Evolutionary conservation across 345 rosid species (phyloP).

Genomic region (Streptanthus diversifolius): DNA sequence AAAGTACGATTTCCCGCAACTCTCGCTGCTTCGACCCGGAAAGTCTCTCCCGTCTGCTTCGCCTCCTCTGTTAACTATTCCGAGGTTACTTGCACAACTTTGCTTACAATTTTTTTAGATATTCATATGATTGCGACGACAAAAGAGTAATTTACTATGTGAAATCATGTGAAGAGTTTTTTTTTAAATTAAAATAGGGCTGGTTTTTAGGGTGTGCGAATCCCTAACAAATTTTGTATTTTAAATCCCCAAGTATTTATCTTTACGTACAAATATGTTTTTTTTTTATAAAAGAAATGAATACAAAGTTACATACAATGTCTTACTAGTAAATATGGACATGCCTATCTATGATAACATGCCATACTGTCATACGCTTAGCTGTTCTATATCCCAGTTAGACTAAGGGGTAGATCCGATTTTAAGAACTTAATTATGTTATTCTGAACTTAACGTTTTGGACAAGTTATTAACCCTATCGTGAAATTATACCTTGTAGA

Average conservation of each 20-base stretch:
- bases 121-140: not conserved
- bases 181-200: not conserved
- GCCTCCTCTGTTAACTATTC: constrained; percentile 29
- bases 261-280: not conserved
- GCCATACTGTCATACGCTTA: not conserved
- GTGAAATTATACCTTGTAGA: not conserved
- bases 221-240: not conserved
- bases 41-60: constrained; percentile 29
- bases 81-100: constrained; percentile 17
- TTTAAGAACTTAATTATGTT: not conserved
- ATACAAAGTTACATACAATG: not conserved
- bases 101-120: not conserved
- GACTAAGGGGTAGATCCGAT: not conserved
- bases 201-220: not conserved
- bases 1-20: constrained; percentile 6
- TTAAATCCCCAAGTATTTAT: not conserved
- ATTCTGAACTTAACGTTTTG: constrained; percentile 5
- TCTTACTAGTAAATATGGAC: not conserved
- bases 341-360: not conserved
- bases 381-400: not conserved
- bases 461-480: not conserved
- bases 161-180: not conserved
- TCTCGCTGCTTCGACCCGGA: not conserved
- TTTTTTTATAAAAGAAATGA: not conserved
- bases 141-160: not conserved